phyloP scores from a whole-genome alignment of 2,329 filamentous ascomycete genomes.

The Colletotrichum orbiculare region DNA sequence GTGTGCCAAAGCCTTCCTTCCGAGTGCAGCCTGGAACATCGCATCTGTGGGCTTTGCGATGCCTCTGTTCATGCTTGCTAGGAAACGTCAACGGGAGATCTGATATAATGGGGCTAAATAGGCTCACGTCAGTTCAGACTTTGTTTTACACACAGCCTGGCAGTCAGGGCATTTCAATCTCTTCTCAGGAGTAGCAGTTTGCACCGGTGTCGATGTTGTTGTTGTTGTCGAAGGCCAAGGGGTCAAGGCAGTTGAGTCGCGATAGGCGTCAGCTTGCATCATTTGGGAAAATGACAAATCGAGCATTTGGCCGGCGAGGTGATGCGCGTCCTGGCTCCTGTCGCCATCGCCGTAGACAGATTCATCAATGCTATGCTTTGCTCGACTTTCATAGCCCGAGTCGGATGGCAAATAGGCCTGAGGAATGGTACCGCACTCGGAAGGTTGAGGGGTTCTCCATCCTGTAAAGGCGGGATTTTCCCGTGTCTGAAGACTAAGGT shows the following conservation, averaged over 20 bases:
- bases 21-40: constrained; percentile 65
- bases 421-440: constrained; percentile 52
- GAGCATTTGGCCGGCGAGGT: constrained; percentile 48
- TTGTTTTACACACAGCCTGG: constrained; percentile 56
- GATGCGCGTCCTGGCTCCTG: constrained; percentile 51
- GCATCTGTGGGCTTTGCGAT: constrained; percentile 76
- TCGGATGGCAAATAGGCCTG: constrained; percentile 50
- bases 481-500: constrained; percentile 40
- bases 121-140: constrained; percentile 66
- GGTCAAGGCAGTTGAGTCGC: not conserved
- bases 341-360: constrained; percentile 58
- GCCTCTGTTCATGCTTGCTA: constrained; percentile 81
- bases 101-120: not conserved
- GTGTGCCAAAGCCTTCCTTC: constrained; percentile 77
- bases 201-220: constrained; percentile 12
- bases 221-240: not conserved
- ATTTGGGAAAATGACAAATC: constrained; percentile 41
- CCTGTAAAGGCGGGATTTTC: constrained; percentile 45
- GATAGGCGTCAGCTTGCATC: not conserved
- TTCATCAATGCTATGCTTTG: constrained; percentile 56
- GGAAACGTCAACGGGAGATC: constrained; percentile 37
- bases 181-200: constrained; percentile 30
- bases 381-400: constrained; percentile 59
- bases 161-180: constrained; percentile 54
- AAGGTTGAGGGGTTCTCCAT: constrained; percentile 47